Evolutionary conservation across 495 filamentous ascomycete species (phyloP).

Genomic region (Mycothermus thermophilus): DNA sequence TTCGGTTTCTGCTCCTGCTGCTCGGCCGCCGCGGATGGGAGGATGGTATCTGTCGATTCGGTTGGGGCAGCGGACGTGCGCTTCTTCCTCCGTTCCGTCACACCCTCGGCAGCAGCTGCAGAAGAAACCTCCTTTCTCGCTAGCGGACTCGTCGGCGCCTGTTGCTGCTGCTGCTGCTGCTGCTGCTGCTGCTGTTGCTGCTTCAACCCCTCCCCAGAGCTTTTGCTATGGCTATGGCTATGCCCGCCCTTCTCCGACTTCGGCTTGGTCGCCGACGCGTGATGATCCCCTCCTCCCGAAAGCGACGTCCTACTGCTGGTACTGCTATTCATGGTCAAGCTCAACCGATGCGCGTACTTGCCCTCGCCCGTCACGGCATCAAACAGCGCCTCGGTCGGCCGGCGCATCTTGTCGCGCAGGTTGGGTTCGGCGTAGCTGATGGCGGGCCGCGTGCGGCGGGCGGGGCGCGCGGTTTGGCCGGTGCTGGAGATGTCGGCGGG

Average conservation of each 20-base stretch:
- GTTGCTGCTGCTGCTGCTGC: constrained; percentile 1
- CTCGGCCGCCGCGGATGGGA: too few relatives aligned
- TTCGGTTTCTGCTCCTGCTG: constrained; percentile 11
- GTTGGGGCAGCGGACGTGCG: constrained; percentile 16
- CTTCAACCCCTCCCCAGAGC: neutral
- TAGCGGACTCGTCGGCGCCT: constrained; percentile 8
- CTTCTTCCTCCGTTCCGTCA: constrained; percentile 17
- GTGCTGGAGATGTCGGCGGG: constrained; percentile 38
- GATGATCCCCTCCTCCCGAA: constrained; percentile 16
- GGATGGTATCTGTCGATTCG: too few relatives aligned
- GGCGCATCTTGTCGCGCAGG: constrained; percentile 74
- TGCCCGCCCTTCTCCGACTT: neutral
- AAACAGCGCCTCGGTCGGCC: constrained; percentile 58
- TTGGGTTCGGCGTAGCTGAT: constrained; percentile 83
- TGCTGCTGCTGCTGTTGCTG: neutral
- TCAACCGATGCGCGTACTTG: constrained; percentile 23
- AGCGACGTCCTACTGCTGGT: too few relatives aligned
- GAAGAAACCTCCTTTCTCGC: constrained; percentile 6
- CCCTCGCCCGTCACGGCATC: constrained; percentile 52
- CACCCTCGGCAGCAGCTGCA: constrained; percentile 14
- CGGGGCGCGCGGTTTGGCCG: constrained; percentile 41
- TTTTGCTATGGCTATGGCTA: neutral
- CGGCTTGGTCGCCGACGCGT: constrained; percentile 6
- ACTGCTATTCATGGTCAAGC: too few relatives aligned
- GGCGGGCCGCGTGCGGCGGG: constrained; percentile 47